These are phyloP conservation scores for Daldinia decipiens DNA, from an alignment of 495 filamentous ascomycete species.

Conservation along the genomic window DNA sequence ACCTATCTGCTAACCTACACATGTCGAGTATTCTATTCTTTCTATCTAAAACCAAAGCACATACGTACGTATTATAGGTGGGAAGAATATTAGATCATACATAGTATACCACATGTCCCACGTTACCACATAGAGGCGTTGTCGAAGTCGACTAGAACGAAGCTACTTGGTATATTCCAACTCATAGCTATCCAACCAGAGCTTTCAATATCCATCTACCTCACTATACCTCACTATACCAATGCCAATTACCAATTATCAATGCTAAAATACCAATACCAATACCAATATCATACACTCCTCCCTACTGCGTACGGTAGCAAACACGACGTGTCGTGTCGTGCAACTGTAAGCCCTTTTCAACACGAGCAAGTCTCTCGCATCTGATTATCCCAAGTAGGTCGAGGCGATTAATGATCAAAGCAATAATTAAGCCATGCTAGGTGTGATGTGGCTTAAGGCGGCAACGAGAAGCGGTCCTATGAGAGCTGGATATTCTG, in stretches of 20 bases:
- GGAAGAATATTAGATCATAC: constrained; percentile 26
- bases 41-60: not conserved
- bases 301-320: constrained; percentile 20
- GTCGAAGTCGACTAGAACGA: constrained; percentile 10
- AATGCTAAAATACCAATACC: constrained; percentile 1
- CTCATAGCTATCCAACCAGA: constrained; percentile 7
- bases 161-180: constrained; percentile 9
- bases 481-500: constrained; percentile 28
- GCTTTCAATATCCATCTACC: not conserved
- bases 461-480: constrained; percentile 43
- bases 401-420: constrained; percentile 36
- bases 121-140: constrained; percentile 20
- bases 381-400: constrained; percentile 40
- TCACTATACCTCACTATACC: constrained; percentile 2
- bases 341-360: constrained; percentile 35
- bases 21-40: constrained; percentile 18
- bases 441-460: constrained; percentile 45
- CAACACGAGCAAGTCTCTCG: constrained; percentile 37
- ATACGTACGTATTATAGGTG: constrained; percentile 10
- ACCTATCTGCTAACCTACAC: too few relatives aligned
- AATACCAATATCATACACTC: constrained; percentile 10
- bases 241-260: not conserved
- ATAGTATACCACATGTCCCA: constrained; percentile 11
- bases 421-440: constrained; percentile 34
- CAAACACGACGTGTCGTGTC: constrained; percentile 38